Conservation (phyloP, 2,329 filamentous ascomycete species). For the Stachybotrys chartarum region DNA sequence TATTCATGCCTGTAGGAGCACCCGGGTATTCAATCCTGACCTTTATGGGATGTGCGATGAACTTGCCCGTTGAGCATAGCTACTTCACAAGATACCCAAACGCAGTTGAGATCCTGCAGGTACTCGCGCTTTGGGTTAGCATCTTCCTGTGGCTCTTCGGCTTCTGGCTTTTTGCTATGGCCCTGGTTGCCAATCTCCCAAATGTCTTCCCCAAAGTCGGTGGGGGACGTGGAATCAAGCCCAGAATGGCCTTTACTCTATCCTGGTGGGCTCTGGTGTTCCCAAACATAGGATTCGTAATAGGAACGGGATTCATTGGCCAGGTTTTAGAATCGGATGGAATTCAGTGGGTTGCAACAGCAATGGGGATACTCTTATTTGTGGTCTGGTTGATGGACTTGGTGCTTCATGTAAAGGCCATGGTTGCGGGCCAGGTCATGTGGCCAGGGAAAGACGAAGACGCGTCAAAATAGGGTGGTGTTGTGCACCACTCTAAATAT, state of each 20-base stretch:
- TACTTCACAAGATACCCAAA: conserved; percentile 16
- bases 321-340: conserved; percentile 14
- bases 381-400: conserved; percentile 16
- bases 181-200: conserved; percentile 11
- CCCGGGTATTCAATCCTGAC: conserved; percentile 16
- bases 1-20: conserved; percentile 17
- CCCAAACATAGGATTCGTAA: conserved; percentile 17
- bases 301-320: conserved; percentile 15
- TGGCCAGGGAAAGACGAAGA: conserved; percentile 19
- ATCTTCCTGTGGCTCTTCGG: conserved; percentile 19
- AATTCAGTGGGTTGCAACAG: conserved; percentile 15
- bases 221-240: background rate
- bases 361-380: conserved; percentile 12
- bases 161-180: conserved; percentile 19
- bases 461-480: background rate
- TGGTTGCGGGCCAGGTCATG: conserved; percentile 13
- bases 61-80: conserved; percentile 13
- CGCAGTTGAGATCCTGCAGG: conserved; percentile 13
- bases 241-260: conserved; percentile 15
- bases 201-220: conserved; percentile 1
- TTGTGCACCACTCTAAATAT: too few species aligned
- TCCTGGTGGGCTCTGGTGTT: conserved; percentile 19
- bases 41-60: conserved; percentile 16
- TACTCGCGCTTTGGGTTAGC: conserved; percentile 14
- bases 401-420: conserved; percentile 9